Evolutionary conservation across 768 basidiomycete species (phyloP).

Genomic region (Lactarius indigo): DNA sequence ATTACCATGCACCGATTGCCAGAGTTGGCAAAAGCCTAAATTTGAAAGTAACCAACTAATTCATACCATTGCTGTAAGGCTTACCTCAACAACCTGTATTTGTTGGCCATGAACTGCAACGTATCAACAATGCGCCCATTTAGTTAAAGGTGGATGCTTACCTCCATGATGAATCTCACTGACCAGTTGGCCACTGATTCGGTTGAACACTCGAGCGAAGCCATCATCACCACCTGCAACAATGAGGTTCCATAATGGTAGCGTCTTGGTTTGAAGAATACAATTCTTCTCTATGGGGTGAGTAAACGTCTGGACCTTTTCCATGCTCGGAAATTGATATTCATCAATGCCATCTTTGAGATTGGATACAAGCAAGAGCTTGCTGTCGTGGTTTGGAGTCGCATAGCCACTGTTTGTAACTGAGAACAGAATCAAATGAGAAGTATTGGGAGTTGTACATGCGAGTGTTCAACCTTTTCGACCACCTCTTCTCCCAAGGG

Average conservation of each 20-base stretch:
- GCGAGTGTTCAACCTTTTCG: conserved; percentile 4
- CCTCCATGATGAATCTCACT: conserved; percentile 4
- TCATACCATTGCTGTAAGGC: too few species aligned
- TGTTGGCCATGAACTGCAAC: background rate
- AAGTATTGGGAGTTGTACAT: background rate
- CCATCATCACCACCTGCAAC: conserved; percentile 3
- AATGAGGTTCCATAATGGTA: background rate
- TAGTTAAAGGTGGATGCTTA: background rate
- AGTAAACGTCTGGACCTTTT: background rate
- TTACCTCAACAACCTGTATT: too few species aligned
- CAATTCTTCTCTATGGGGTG: background rate
- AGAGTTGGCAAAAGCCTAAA: conserved; percentile 1
- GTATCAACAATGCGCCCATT: background rate
- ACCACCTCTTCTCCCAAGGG: conserved; percentile 8
- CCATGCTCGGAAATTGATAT: conserved; percentile 5
- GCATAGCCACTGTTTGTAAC: background rate
- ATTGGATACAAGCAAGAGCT: conserved; percentile 1
- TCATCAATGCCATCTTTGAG: background rate
- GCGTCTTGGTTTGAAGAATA: background rate
- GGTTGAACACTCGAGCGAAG: conserved; percentile 4
- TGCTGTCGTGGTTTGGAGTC: background rate
- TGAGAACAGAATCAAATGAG: background rate
- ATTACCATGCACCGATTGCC: background rate
- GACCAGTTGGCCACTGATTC: conserved; percentile 9
- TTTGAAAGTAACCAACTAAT: background rate